Evolutionary conservation across 805 yeast genomes (phyloP).

Genomic region (Barnettozyma salicaria): DNA sequence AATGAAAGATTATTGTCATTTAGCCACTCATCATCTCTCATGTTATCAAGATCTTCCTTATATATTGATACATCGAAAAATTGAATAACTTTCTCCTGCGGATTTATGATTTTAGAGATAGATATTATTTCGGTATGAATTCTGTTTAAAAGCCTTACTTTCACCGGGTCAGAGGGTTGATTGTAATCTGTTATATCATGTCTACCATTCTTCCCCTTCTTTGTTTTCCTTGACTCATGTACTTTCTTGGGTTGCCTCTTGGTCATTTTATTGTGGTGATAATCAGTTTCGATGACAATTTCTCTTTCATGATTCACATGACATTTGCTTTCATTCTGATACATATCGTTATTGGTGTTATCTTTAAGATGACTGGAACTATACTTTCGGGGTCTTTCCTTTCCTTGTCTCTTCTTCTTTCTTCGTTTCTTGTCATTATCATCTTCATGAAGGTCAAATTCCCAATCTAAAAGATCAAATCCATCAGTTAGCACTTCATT

Average conservation of each 20-base stretch:
- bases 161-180: slow-evolving; percentile 17
- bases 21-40: slow-evolving; percentile 65
- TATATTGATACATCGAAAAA: slow-evolving; percentile 54
- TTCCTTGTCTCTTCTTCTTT: slow-evolving; percentile 7
- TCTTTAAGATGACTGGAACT: slow-evolving; percentile 1
- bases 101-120: slow-evolving; percentile 13
- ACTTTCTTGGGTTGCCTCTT: slow-evolving; percentile 2
- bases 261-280: slow-evolving; percentile 3
- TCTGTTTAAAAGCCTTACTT: slow-evolving; percentile 14
- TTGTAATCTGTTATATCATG: slow-evolving; percentile 10
- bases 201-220: slow-evolving; percentile 8
- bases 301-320: slow-evolving; percentile 14
- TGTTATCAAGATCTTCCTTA: slow-evolving; percentile 49
- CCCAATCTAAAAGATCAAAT: slow-evolving; percentile 39
- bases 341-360: slow-evolving; percentile 12
- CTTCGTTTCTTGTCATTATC: slow-evolving; percentile 1
- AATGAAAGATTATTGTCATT: slow-evolving; percentile 65
- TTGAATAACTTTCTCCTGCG: slow-evolving; percentile 32
- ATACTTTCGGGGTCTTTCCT: slow-evolving; percentile 13
- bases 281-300: too few species aligned
- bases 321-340: slow-evolving; percentile 8
- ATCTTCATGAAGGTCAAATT: slow-evolving; percentile 14
- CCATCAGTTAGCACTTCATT: slow-evolving; percentile 29
- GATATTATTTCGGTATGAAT: slow-evolving; percentile 15
- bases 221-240: slow-evolving; percentile 11